A percentile compares a stretch with the other conserved stretches of the same genome.
Conservation (phyloP, 345 rosid genomes). For the Citrus unshiu region DNA sequence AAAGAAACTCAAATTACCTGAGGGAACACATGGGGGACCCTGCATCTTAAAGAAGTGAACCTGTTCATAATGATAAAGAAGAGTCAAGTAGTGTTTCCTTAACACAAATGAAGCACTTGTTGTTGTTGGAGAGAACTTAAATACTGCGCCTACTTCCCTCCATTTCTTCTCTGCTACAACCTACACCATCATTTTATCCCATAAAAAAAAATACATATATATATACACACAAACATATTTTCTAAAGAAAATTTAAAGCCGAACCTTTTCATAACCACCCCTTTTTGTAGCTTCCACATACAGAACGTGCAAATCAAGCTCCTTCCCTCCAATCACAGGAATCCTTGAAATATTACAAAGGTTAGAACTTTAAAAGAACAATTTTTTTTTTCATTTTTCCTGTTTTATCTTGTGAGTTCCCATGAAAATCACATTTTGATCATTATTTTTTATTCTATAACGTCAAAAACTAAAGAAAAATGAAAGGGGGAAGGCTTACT, state of each 20-base stretch:
- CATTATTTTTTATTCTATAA: background rate
- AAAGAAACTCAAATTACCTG: constrained; percentile 35
- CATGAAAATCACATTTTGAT: background rate
- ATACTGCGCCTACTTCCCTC: constrained; percentile 96
- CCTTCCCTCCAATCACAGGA: constrained; percentile 98
- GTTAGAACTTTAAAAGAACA: background rate
- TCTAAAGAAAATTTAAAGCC: background rate
- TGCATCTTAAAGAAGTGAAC: constrained; percentile 68
- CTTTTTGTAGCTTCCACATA: constrained; percentile 81
- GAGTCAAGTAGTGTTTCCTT: constrained; percentile 77
- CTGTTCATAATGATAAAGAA: constrained; percentile 89
- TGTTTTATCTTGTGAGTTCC: background rate
- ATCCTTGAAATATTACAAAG: constrained; percentile 46
- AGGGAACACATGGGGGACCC: constrained; percentile 56
- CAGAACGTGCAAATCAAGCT: constrained; percentile 84
- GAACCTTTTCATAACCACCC: constrained; percentile 92
- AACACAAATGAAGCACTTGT: constrained; percentile 95
- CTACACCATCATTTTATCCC: constrained; percentile 23
- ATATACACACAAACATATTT: no score
- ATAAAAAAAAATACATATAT: no score
- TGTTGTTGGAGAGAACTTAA: constrained; percentile 81
- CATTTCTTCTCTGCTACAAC: constrained; percentile 97
- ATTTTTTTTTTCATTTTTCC: background rate
- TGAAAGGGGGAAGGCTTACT: constrained; percentile 16
- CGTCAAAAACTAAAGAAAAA: background rate